phyloP scores from a whole-genome alignment of 192 early-diverging fungal species.

The Coemansia sp. region DNA sequence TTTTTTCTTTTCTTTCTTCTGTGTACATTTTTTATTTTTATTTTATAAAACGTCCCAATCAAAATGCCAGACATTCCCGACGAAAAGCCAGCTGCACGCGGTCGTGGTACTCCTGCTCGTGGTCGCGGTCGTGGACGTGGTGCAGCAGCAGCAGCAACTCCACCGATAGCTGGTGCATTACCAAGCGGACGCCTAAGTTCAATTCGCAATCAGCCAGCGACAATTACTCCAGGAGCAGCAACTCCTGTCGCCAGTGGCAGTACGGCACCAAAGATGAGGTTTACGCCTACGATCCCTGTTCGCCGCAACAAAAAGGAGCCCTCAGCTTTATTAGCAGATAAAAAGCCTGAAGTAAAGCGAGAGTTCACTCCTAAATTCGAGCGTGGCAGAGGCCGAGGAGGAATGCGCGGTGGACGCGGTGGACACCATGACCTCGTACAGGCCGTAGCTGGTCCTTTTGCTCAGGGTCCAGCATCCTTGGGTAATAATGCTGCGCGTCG shows the following conservation, averaged over 20 bases:
- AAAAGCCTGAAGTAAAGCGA: slow-evolving; percentile 4
- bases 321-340: slow-evolving; percentile 2
- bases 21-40: background rate
- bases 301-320: slow-evolving; percentile 39
- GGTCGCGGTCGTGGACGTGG: slow-evolving; percentile 3
- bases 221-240: background rate
- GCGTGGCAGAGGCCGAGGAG: slow-evolving; percentile 10
- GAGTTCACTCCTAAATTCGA: background rate
- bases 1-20: background rate
- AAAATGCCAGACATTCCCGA: slow-evolving; percentile 15
- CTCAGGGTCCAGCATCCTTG: slow-evolving; percentile 42
- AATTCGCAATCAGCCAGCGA: slow-evolving; percentile 4
- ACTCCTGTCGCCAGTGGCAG: no score
- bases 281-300: slow-evolving; percentile 28
- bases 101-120: slow-evolving; percentile 16
- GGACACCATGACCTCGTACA: slow-evolving; percentile 22
- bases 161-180: slow-evolving; percentile 5
- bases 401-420: slow-evolving; percentile 8
- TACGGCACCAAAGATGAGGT: slow-evolving; percentile 12
- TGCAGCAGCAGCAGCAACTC: background rate
- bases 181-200: slow-evolving; percentile 24
- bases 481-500: background rate
- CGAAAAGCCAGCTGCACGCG: slow-evolving; percentile 19
- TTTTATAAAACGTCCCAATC: no score
- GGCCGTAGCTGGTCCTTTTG: slow-evolving; percentile 36